Base-by-base conservation (phyloP, 2,329 filamentous ascomycete species). In the Chaetothyriales sp. region DNA sequence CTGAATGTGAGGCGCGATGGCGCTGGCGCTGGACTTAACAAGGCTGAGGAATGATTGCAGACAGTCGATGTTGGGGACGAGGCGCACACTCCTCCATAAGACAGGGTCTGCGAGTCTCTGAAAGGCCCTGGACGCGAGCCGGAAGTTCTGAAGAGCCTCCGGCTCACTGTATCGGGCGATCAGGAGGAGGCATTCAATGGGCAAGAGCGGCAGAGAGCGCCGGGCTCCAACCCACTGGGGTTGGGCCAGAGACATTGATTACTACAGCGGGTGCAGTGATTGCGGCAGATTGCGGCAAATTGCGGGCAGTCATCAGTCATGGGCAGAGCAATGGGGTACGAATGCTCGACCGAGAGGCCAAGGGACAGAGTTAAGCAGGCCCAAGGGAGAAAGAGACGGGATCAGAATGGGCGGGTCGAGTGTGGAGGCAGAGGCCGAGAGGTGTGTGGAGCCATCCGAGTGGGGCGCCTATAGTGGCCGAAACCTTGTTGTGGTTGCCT, bases 21-120 rank as follows among this genome's bases (percentile, higher is more conserved):
- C 55, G 40, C 19, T 20, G 9, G 49, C 51, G 20, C 50, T 54
- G 45, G n/a, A n/a, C n/a, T n/a, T n/a, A n/a, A 54, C 33, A 22
- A 57, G 54, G 22, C 46, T 51, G 43, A 52, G 49, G 25, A 58
- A 46, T 10, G 44, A 20, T 20, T 28, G 13, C n/a, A 46, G 51
- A 44, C 53, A 58, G n/a, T 56, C 43, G 28, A 52, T 51, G 28
- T 58, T 58, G 4, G 56, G 56, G 25, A 56, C 53, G 37, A 58
- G 46, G 20, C 54, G 54, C 9, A 58, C 48, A 33, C 53, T 51
- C 43, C 51, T 49, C 56, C 54, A 58, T 5, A 56, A 47, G 44
- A 51, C 51, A 10, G 56, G 54, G 13, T 55, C 52, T 25, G 50
- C 53, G 48, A 57, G 43, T 20, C 56, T 51, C 45, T 53, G 54